A percentile compares a stretch with the other conserved stretches of the same genome.
Evolutionary conservation across 257 asterid species (phyloP).

Genomic region (Ballota nigra): DNA sequence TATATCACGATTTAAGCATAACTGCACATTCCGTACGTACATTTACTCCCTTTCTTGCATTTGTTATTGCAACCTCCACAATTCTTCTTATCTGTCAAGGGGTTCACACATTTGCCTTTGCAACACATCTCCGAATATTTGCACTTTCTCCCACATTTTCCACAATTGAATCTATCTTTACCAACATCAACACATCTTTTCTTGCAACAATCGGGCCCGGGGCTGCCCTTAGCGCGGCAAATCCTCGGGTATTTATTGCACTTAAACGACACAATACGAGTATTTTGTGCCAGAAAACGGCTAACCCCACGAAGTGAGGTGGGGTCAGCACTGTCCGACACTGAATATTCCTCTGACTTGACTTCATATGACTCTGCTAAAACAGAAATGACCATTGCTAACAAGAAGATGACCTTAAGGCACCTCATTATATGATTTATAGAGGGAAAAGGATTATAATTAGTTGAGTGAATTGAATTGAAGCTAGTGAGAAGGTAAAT

Average conservation of each 20-base stretch:
- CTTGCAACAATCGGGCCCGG: constrained; percentile 65
- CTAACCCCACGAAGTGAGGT: constrained; percentile 33
- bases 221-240: constrained; percentile 48
- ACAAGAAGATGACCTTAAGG: constrained; percentile 28
- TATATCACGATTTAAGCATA: constrained; percentile 41
- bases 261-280: constrained; percentile 16
- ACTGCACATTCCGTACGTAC: constrained; percentile 62
- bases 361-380: constrained; percentile 24
- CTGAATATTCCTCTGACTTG: background rate
- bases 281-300: constrained; percentile 37
- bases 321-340: background rate
- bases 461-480: background rate
- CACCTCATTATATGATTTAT: constrained; percentile 27
- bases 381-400: constrained; percentile 22
- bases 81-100: constrained; percentile 35
- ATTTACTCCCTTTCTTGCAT: constrained; percentile 45
- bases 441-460: background rate
- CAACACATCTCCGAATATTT: constrained; percentile 57
- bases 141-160: constrained; percentile 61
- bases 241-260: constrained; percentile 57
- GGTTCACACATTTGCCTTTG: constrained; percentile 57
- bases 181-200: constrained; percentile 49
- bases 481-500: background rate
- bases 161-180: constrained; percentile 52
- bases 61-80: constrained; percentile 64